Evolutionary conservation across 352 stramenopile genomes (phyloP), one percentile per base, ranked within the genome.

Genomic region (Phytopythium vexans): DNA sequence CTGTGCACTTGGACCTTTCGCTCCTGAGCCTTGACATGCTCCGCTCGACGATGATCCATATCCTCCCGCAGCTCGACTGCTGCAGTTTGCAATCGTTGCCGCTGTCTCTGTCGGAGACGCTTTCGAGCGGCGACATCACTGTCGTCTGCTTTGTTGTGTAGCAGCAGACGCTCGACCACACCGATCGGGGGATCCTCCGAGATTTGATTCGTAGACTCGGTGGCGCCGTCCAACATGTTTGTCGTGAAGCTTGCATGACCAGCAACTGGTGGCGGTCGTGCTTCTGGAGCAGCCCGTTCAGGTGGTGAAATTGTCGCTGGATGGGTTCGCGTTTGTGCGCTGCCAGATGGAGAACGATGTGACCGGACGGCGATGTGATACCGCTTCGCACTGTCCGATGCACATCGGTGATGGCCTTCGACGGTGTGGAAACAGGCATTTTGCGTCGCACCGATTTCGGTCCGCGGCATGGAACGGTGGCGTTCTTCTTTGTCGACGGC

Each of bases 161-260:
- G 35, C 9, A 85, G 60, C 21, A 74, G 62, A 5, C 74, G 40
- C 38, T 83, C 73, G 14, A 84, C 69, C 9, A 75, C 37, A 41
- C 85, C 75, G 2, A 81, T 74, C 2, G 71, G 72, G 7, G 70
- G 64, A 34, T 88, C 72, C 38, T 80, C 63, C 33, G 77, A 89
- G 10, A 88, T 75, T 38, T 79, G 62, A 15, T 88, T 69, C 14
- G 87, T 87, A 1, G 70, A 79, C 15, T 74, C 62, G 34, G 80
- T 64, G 8, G 88, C 60, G 47, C 33, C 35, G 12, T 36, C 35
- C 47, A 33, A 52, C 31, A 52, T 15, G 12, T 52, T 35, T 6
- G 1, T n/a, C 6, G 9, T 12, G 15, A 1, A 15, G 34, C 3
- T 16, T 43, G 27, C 35, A 9, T 3, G n/a, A 27, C 42, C 21